Base-by-base conservation (phyloP, 2,329 filamentous ascomycete genomes). In the Aspergillus sp. region DNA sequence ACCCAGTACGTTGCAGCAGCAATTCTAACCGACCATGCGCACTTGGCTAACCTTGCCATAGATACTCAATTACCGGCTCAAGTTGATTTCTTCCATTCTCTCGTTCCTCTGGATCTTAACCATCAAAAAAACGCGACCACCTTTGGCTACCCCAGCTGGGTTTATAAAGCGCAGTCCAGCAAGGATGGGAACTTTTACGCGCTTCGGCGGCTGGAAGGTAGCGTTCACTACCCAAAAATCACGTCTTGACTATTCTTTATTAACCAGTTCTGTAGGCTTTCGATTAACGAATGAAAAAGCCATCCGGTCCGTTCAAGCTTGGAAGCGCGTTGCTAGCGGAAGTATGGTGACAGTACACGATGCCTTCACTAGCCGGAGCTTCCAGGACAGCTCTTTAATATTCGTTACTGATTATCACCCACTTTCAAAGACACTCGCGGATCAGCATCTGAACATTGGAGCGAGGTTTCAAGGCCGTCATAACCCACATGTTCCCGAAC, bases 351-450 rank as follows among this genome's bases (percentile, higher is more conserved):
- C 88, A 0, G 85, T 96, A 8, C 88, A 96, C 68, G 92, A 97
- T 74, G 91, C 91, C 0, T 99, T 99, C 69, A 99, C 95, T 0
- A 96, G 91, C 12, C 83, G 92, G 60, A 90, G 89, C 25, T 99
- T 99, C 73, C 91, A 91, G 55, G 95, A 98, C 73, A 96, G 91
- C 75, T 98, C 95, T 3, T 83, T 99, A 55, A 89, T 99, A 49
- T 90, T 99, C 68, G 92, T 96, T 23, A 95, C 91, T 61, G 91
- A 96, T 72, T 99, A 96, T 70, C 90, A 95, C 68, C 93, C 95
- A 1, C 82, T 95, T 19, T 91, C 93, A 2, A 96, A 95, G 74
- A 96, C 93, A 0, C 82, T 99, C 23, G 86, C 89, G 35, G 93
- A 98, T 69, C 86, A 90, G 66, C 90, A 97, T 56, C 64, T 79